These are phyloP conservation scores for Lentinus tigrinus DNA, from an alignment of 768 basidiomycete genomes.

Conservation along the genomic window DNA sequence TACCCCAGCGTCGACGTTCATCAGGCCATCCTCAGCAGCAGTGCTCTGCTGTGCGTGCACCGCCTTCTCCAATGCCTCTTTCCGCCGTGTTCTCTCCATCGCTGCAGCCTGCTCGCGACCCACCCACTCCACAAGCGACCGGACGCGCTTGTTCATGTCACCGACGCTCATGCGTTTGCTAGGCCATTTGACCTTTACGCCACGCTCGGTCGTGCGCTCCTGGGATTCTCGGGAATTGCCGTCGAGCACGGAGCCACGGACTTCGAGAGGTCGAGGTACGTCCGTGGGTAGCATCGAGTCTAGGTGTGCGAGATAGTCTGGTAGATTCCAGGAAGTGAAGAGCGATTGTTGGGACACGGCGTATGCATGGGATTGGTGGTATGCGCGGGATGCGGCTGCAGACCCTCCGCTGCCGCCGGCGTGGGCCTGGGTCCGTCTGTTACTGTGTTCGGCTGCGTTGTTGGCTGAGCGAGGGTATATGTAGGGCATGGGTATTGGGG, in stretches of 20 bases:
- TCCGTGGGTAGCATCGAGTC: conserved; percentile 79
- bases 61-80: conserved; percentile 63
- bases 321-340: conserved; percentile 86
- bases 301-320: conserved; percentile 90
- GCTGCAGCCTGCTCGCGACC: conserved; percentile 81
- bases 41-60: conserved; percentile 28
- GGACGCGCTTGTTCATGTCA: conserved; percentile 95
- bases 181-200: conserved; percentile 91
- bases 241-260: conserved; percentile 50
- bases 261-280: conserved; percentile 70
- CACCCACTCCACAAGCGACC: conserved; percentile 91
- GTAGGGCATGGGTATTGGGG: conserved; percentile 7
- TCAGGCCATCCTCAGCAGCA: conserved; percentile 31
- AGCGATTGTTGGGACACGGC: conserved; percentile 76
- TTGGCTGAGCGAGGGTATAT: conserved; percentile 20
- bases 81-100: conserved; percentile 65
- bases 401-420: conserved; percentile 32
- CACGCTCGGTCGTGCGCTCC: conserved; percentile 68
- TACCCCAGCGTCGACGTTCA: conserved; percentile 27
- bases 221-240: conserved; percentile 48
- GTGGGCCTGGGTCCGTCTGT: conserved; percentile 48
- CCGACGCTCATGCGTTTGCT: conserved; percentile 93
- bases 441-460: conserved; percentile 44
- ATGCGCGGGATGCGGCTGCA: conserved; percentile 50
- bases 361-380: conserved; percentile 78